Evolutionary conservation across 177 flowering plant genomes (phyloP).

Genomic region (Vitis hybrid): DNA sequence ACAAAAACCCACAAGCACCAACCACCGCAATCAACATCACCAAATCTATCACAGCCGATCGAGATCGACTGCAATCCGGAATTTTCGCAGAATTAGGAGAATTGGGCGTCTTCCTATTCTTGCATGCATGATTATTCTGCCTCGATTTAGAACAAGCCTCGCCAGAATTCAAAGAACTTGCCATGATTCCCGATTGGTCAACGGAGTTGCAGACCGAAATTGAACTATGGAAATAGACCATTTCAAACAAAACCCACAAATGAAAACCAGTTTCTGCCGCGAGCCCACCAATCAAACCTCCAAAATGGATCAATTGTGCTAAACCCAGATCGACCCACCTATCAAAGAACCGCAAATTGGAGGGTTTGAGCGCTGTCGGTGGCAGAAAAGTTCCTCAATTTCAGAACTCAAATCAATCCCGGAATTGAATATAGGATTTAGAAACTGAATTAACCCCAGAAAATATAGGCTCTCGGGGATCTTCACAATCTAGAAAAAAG

Average conservation of each 20-base stretch:
- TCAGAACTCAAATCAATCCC: no score
- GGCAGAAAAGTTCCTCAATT: no score
- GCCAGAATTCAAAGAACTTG: conserved; percentile 27
- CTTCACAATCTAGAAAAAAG: background rate
- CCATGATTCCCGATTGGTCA: conserved; percentile 44
- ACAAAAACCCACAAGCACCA: conserved; percentile 64
- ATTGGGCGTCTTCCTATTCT: conserved; percentile 34
- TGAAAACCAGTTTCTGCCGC: background rate
- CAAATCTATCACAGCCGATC: conserved; percentile 64
- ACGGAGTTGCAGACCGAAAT: conserved; percentile 41
- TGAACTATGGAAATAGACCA: conserved; percentile 48
- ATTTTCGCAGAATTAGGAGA: conserved; percentile 30
- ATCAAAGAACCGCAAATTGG: background rate
- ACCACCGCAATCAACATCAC: conserved; percentile 69
- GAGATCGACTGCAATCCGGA: conserved; percentile 55
- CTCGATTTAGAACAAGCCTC: conserved; percentile 31
- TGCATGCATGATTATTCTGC: conserved; percentile 26
- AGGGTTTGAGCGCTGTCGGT: background rate
- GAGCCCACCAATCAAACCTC: conserved; percentile 4
- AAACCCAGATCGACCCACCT: conserved; percentile 21
- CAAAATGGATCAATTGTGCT: conserved; percentile 6
- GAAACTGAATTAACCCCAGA: background rate
- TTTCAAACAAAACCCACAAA: conserved; percentile 27
- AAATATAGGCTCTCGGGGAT: background rate
- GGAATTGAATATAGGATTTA: background rate